phyloP scores from a whole-genome alignment of 305 asterid species.

The Fraxinus platypoda region DNA sequence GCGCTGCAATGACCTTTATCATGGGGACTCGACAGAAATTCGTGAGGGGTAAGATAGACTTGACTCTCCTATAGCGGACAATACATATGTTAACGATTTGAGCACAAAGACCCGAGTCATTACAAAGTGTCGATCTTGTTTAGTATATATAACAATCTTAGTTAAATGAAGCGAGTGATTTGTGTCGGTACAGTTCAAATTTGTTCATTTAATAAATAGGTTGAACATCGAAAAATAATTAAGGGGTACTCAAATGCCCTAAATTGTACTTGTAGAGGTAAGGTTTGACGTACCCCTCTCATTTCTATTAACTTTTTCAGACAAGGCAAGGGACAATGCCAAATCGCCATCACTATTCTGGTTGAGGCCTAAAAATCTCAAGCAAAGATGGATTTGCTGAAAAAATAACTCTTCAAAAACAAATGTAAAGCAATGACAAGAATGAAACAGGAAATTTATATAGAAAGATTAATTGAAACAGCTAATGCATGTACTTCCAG shows the following conservation, averaged over 20 bases:
- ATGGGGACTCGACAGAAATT: not conserved
- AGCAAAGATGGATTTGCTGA: not conserved
- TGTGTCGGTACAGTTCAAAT: not conserved
- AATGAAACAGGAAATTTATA: constrained; percentile 7
- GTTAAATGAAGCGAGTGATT: not conserved
- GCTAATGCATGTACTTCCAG: constrained; percentile 16
- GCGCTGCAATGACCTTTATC: not conserved
- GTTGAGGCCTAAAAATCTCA: not conserved
- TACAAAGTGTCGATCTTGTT: not conserved
- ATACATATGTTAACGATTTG: not conserved
- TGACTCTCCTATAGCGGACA: too few species aligned
- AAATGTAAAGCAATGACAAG: not conserved
- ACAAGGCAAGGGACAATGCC: not conserved
- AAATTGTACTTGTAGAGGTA: not conserved
- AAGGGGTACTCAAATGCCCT: not conserved
- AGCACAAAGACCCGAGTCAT: not conserved
- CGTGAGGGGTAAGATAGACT: not conserved
- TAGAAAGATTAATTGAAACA: constrained; percentile 12
- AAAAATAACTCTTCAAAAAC: not conserved
- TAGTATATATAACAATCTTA: not conserved
- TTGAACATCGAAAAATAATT: not conserved
- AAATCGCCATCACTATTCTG: not conserved
- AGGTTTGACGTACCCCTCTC: not conserved
- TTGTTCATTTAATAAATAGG: not conserved
- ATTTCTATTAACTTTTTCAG: not conserved